phyloP scores from a whole-genome alignment of 1,284 basidiomycete species.

The Moniliophthora roreri region DNA sequence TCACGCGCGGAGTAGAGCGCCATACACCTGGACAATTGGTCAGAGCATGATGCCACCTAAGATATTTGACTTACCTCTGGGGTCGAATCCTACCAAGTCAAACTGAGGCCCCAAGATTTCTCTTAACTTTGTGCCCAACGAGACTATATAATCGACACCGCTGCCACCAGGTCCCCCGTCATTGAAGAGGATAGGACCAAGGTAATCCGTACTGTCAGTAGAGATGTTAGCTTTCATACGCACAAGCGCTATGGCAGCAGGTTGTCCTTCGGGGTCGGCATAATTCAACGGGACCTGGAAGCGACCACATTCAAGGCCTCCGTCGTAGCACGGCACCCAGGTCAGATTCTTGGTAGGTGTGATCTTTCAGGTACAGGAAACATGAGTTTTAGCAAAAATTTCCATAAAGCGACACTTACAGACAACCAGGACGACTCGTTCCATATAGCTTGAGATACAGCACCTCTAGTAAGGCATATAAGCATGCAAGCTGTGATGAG shows the following conservation, averaged over 20 bases:
- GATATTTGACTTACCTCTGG: constrained; percentile 26
- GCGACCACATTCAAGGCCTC: too few relatives aligned
- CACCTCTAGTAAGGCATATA: too few relatives aligned
- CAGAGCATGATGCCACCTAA: not conserved
- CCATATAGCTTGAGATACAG: too few relatives aligned
- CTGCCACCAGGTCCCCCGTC: constrained; percentile 49
- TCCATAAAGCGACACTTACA: too few relatives aligned
- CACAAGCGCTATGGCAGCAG: too few relatives aligned
- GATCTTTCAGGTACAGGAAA: too few relatives aligned
- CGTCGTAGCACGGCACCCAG: too few relatives aligned
- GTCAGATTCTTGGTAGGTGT: too few relatives aligned
- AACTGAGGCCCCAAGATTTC: constrained; percentile 41
- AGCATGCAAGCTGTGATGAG: too few relatives aligned
- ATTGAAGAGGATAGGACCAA: constrained; percentile 12
- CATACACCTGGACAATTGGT: constrained; percentile 26
- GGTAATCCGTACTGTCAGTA: constrained; percentile 6
- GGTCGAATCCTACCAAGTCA: constrained; percentile 53
- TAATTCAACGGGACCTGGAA: not conserved
- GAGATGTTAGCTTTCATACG: constrained; percentile 2
- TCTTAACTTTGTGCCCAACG: constrained; percentile 28
- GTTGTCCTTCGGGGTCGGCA: not conserved
- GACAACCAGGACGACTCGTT: too few relatives aligned
- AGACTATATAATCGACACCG: constrained; percentile 35
- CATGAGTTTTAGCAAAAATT: too few relatives aligned
- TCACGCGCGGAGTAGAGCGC: constrained; percentile 31